Evolutionary conservation across 768 basidiomycete species (phyloP).

Genomic region (Boletus pseudo-olivaceus): DNA sequence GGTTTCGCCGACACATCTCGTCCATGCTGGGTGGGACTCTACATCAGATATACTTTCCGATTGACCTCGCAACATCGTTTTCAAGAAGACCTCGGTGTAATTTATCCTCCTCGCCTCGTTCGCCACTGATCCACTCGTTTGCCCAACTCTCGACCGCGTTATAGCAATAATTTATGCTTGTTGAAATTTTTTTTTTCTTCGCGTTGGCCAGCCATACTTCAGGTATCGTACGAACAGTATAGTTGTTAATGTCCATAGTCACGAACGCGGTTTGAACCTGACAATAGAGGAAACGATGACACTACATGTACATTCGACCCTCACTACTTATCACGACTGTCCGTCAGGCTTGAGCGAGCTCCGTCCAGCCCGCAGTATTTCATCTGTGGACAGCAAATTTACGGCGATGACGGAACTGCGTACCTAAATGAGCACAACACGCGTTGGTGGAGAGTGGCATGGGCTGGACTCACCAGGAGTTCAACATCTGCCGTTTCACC

Average conservation of each 20-base stretch:
- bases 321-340: conserved; percentile 39
- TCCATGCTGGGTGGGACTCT: conserved; percentile 58
- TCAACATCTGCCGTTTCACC: conserved; percentile 98
- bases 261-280: conserved; percentile 12
- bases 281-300: conserved; percentile 22
- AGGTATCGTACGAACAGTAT: conserved; percentile 29
- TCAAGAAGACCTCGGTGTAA: conserved; percentile 17
- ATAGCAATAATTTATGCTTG: conserved; percentile 28
- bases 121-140: conserved; percentile 18
- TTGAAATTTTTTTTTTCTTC: conserved; percentile 10
- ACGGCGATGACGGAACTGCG: conserved; percentile 88
- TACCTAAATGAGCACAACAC: conserved; percentile 25
- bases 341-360: conserved; percentile 85
- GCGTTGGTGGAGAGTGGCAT: conserved; percentile 10
- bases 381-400: conserved; percentile 93
- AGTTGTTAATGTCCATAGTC: conserved; percentile 31
- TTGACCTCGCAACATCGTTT: conserved; percentile 19
- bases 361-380: conserved; percentile 87
- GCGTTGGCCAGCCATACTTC: conserved; percentile 9
- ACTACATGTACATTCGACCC: conserved; percentile 6
- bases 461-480: conserved; percentile 71
- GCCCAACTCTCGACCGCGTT: conserved; percentile 14
- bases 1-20: conserved; percentile 46
- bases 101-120: conserved; percentile 16
- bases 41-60: conserved; percentile 40